These are phyloP conservation scores for Apiospora phragmitis DNA, from an alignment of 2,329 filamentous ascomycete genomes.

Conservation along the genomic window DNA sequence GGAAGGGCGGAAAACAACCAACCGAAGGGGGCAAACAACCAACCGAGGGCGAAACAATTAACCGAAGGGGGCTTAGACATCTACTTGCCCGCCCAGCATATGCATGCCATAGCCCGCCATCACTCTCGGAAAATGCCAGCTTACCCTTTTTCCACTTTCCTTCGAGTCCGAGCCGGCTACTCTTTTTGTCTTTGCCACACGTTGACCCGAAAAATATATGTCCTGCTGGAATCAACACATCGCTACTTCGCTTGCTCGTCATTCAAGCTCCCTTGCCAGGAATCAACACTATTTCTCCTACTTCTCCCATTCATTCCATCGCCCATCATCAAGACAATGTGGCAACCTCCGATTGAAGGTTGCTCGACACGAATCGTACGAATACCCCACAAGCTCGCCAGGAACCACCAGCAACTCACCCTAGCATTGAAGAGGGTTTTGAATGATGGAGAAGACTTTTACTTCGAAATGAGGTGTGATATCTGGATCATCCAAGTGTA, in stretches of 20 bases:
- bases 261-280: neutral
- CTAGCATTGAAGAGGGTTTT: neutral
- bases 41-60: neutral
- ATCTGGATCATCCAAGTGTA: neutral
- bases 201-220: neutral
- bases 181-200: neutral
- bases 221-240: neutral
- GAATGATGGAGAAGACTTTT: neutral
- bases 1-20: neutral
- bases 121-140: too few species aligned
- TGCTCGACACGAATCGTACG: neutral
- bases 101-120: neutral
- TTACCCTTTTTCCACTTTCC: too few species aligned
- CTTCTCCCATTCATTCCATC: neutral
- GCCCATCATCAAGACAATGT: neutral
- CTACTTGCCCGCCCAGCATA: neutral
- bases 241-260: neutral
- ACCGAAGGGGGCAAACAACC: neutral
- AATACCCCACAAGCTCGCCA: neutral
- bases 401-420: neutral
- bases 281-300: neutral
- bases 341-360: neutral
- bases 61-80: neutral
- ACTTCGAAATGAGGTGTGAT: neutral
- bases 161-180: too few species aligned